Evolutionary conservation across 345 rosid genomes (phyloP), one percentile per base, ranked within the genome.

Genomic region (Arabidopsis arenosa): DNA sequence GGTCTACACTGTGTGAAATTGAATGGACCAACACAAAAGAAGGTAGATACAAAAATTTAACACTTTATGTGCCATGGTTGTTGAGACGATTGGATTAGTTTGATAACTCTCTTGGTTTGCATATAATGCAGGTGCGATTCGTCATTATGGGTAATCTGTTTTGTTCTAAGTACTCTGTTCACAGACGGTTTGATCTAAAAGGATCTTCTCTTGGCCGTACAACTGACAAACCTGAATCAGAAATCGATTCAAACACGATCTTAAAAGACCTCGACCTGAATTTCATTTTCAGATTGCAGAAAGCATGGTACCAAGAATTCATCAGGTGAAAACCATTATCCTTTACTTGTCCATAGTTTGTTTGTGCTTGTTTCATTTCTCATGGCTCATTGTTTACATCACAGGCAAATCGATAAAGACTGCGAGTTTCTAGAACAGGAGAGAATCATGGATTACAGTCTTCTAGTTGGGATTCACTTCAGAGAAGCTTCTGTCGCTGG

Each of bases 361-460:
- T 59, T 40, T 65, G 7, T 51, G 35, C 18, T 74, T 67, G 62
- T 17, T 32, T 30, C 56, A 18, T 65, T 54, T 49, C 48, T 54
- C 63, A 58, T 52, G 57, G 15, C 63, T 58, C 49, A 48, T 73
- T 66, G 40, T 21, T 77, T 35, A 56, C 39, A 48, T 41, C 21
- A 49, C 85, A 94, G 97, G 84, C 98, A 94, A 87, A 79, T 89
- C 21, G 96, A 94, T 72, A 87, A 87, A 75, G 98, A 94, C 32
- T 91, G 98, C 48, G 98, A 94, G 79, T 84, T 94, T 73, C 86
- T 94, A 41, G 98, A 90, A 68, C 98, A 91, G 23, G 98, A 90
- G 80, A 91, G 96, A 69, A 94, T 92, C 33, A 94, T 94, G 98
- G 98, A 94, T 79, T 94, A 94, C 41, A 94, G 98, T 81, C 90